phyloP scores from a whole-genome alignment of 2,329 filamentous ascomycete species.

The Aspergillus aculeatinus region DNA sequence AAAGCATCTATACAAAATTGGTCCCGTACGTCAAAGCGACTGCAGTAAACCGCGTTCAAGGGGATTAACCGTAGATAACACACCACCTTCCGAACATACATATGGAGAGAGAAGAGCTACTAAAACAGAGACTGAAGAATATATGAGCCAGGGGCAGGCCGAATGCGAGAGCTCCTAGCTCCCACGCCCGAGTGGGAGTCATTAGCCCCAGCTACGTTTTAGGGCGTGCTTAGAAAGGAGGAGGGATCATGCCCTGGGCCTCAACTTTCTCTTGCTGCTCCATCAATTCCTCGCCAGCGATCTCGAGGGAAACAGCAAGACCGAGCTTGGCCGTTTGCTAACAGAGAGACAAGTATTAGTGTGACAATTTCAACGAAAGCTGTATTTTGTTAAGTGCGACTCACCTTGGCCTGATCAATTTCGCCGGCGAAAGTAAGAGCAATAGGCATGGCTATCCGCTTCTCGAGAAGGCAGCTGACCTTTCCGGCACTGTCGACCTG shows the following conservation, averaged over 20 bases:
- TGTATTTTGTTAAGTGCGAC: conserved; percentile 36
- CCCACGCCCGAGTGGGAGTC: conserved; percentile 10
- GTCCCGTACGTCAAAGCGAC: conserved; percentile 40
- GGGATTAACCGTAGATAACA: conserved; percentile 33
- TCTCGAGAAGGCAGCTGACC: conserved; percentile 88
- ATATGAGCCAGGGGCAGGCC: conserved; percentile 27
- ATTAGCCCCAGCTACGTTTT: conserved; percentile 16
- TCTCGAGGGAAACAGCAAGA: conserved; percentile 88
- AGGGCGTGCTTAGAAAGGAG: conserved; percentile 47
- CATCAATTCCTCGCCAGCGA: conserved; percentile 79
- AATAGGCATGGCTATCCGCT: conserved; percentile 89
- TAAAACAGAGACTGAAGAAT: conserved; percentile 43
- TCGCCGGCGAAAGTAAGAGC: conserved; percentile 94
- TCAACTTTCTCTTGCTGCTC: conserved; percentile 69
- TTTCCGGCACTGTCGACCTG: conserved; percentile 96
- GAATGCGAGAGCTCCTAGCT: conserved; percentile 10
- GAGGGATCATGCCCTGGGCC: conserved; percentile 45
- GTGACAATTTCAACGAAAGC: conserved; percentile 6
- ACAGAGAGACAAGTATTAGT: conserved; percentile 18
- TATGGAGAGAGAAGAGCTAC: conserved; percentile 42
- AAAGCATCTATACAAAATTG: conserved; percentile 42
- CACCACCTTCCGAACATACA: conserved; percentile 35
- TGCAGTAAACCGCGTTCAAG: conserved; percentile 34
- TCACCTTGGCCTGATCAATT: conserved; percentile 91
- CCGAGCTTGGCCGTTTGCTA: conserved; percentile 95